These are phyloP conservation scores for Fusarium sp. DNA, from an alignment of 2,329 filamentous ascomycete species.

Conservation along the genomic window DNA sequence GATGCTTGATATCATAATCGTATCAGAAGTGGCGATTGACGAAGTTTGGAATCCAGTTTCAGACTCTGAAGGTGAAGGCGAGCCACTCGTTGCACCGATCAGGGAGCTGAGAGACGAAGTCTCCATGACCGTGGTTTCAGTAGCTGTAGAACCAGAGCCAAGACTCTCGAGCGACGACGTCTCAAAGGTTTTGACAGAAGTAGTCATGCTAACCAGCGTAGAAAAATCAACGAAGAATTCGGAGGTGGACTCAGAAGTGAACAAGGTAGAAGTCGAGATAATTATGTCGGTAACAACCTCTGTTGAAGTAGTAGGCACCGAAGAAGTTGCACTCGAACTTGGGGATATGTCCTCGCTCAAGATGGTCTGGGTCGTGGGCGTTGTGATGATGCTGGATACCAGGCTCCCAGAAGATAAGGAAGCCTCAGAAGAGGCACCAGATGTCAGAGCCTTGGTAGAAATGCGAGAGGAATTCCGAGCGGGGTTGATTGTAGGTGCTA, in stretches of 20 bases:
- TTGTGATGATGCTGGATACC: background rate
- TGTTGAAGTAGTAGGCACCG: background rate
- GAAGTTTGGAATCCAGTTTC: slow-evolving; percentile 4
- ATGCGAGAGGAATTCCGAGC: slow-evolving; percentile 6
- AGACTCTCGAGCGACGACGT: background rate
- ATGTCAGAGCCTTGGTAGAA: background rate
- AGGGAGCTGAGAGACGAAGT: background rate
- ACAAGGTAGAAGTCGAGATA: slow-evolving; percentile 1
- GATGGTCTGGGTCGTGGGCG: background rate
- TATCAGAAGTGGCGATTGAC: background rate
- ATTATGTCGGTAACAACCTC: slow-evolving; percentile 2
- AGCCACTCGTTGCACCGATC: background rate
- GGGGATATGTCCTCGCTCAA: background rate
- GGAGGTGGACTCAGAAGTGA: background rate
- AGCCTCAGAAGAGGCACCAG: background rate
- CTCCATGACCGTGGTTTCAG: background rate
- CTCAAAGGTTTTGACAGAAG: background rate
- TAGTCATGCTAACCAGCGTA: background rate
- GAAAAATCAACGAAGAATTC: background rate
- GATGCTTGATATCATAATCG: background rate
- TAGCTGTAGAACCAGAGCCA: background rate
- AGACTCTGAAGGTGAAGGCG: background rate
- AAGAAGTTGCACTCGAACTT: background rate
- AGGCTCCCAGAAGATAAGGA: background rate
- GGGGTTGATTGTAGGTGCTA: slow-evolving; percentile 3